These are phyloP conservation scores for Coemansia erecta DNA, from an alignment of 192 early-diverging fungal species.

Conservation along the genomic window DNA sequence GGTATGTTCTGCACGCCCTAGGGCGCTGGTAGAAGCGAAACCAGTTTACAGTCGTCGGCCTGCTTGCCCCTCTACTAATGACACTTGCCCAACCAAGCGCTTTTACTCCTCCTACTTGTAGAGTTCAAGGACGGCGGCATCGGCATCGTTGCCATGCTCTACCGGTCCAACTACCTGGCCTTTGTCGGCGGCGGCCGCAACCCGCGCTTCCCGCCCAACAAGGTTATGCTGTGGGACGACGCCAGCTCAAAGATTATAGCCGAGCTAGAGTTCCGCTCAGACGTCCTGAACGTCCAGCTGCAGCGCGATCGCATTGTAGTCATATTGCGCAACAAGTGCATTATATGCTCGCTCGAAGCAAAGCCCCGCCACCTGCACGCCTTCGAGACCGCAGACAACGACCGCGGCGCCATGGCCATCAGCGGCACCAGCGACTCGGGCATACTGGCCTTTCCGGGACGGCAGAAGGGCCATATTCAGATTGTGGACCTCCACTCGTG, in stretches of 20 bases:
- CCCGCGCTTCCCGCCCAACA: conserved; percentile 82
- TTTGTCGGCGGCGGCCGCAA: conserved; percentile 82
- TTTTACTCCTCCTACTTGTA: too few species aligned
- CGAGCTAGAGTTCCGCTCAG: conserved; percentile 75
- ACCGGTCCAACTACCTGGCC: conserved; percentile 73
- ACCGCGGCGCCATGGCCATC: conserved; percentile 69
- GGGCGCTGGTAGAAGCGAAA: too few species aligned
- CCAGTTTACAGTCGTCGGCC: too few species aligned
- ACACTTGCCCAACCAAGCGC: too few species aligned
- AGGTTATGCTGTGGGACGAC: conserved; percentile 87
- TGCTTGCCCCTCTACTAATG: too few species aligned
- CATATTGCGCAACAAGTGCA: conserved; percentile 71
- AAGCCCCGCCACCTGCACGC: conserved; percentile 72
- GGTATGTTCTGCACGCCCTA: conserved; percentile 13
- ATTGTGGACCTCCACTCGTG: conserved; percentile 73
- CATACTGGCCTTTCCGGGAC: conserved; percentile 78
- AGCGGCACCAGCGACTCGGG: conserved; percentile 65
- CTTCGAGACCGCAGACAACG: conserved; percentile 80
- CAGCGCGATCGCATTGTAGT: conserved; percentile 78
- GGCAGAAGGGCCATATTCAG: conserved; percentile 81
- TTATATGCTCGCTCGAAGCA: conserved; percentile 73
- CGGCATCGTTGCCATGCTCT: too few species aligned
- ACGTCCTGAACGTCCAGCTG: conserved; percentile 77
- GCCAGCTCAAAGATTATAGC: conserved; percentile 65
- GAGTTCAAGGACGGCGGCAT: too few species aligned